Base-by-base conservation (phyloP, 192 early-diverging fungal genomes). In the Mortierella antarctica region DNA sequence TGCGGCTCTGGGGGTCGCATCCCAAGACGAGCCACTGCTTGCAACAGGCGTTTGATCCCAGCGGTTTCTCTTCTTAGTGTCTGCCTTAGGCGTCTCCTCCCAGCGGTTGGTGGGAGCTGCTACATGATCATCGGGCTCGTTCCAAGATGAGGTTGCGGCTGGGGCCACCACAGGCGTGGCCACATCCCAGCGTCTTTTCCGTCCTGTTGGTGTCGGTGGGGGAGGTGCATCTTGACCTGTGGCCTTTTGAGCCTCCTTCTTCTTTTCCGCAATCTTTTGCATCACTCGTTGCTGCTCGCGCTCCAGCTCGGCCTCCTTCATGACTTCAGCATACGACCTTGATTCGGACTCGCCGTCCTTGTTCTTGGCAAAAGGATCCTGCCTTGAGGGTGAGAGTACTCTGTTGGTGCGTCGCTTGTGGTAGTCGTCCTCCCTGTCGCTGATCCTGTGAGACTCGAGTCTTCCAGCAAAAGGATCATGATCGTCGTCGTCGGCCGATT, bases 391-490 rank as follows among this genome's bases (percentile, higher is more conserved):
- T 7, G 96, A 96, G 18, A 99, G 88, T 31, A 83, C 77, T 10
- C 98, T 87, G 57, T 89, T 91, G 49, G 89, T 87, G 23, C 96
- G 83, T n/a, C 95, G 90, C 64, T 88, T 89, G 49, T 94, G 92
- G 71, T 98, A 97, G 47, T 96, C 95, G 77, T 88, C 90, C 70
- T 98, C 94, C 53, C 95, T 81, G 44, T 97, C 96, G 7, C 91
- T 90, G 63, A 97, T 96, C 10, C 88, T 83, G 10, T 89, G 82
- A 17, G 89, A 91, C 21, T 83, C 82, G 4, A 69, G 74, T 39
- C 83, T 83, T 45, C 80, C 89, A 65, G 87, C 91, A 86, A 94
- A 89, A 11, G 91, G 89, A 67, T 94, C 92, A 8, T 84, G 77
- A 46, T 83, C 78, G 10, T 90, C 88, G 1, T 83, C 86, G 2